Percentiles rank a stretch among this genome's conserved stretches.
Evolutionary conservation across 257 asterid species (phyloP).

Genomic region (Lithospermum erythrorhizon): DNA sequence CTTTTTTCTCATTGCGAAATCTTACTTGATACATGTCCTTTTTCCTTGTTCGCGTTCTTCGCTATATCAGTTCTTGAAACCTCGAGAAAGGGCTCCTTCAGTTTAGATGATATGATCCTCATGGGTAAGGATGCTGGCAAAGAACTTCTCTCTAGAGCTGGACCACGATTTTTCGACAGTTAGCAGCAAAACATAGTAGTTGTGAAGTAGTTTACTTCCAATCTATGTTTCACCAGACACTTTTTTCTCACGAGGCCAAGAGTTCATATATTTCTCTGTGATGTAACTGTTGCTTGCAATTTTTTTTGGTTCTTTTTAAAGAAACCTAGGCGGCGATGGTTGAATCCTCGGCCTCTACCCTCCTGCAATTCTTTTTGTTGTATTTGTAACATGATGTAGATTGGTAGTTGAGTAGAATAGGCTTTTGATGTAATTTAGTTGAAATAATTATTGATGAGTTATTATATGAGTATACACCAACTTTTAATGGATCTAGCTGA

Average conservation of each 20-base stretch:
- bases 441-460: not conserved
- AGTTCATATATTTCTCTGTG: not conserved
- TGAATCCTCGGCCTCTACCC: no score
- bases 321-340: no score
- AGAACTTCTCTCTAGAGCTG: constrained; percentile 74
- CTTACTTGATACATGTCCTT: not conserved
- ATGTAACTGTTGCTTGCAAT: not conserved
- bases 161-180: constrained; percentile 60
- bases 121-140: constrained; percentile 91
- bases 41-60: not conserved
- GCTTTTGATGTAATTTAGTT: not conserved
- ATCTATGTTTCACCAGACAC: not conserved
- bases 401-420: not conserved
- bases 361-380: not conserved
- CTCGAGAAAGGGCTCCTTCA: constrained; percentile 60
- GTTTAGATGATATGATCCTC: constrained; percentile 56
- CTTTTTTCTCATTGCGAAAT: not conserved
- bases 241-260: not conserved
- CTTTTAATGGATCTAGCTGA: no score
- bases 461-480: not conserved
- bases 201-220: not conserved
- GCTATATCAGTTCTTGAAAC: constrained; percentile 78
- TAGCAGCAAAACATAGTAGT: not conserved
- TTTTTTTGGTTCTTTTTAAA: not conserved
- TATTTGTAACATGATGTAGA: not conserved